Evolutionary conservation across 169 alveolate species (phyloP).

Genomic region (Eimeria acervulina): DNA sequence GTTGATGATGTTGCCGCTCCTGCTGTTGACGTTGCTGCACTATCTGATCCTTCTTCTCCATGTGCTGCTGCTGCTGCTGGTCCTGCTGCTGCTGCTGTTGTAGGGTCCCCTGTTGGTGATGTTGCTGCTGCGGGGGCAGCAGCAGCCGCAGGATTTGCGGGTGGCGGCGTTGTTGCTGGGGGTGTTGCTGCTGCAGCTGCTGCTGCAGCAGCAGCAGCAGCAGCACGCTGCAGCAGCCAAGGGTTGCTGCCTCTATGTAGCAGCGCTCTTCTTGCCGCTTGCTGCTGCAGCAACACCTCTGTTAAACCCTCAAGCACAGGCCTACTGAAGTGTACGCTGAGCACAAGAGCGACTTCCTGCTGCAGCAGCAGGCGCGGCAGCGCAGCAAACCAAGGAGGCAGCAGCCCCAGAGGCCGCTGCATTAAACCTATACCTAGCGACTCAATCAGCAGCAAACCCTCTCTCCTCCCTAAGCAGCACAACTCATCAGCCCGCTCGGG

Average conservation of each 20-base stretch:
- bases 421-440: not conserved
- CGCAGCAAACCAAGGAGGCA: conserved; percentile 49
- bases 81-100: not conserved
- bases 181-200: not conserved
- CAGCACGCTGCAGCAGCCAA: no score
- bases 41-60: not conserved
- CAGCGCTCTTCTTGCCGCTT: conserved; percentile 29
- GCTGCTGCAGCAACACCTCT: conserved; percentile 38
- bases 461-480: not conserved
- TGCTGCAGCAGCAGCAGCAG: not conserved
- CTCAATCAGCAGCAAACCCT: not conserved
- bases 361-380: conserved; percentile 51
- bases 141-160: conserved; percentile 2
- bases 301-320: conserved; percentile 8
- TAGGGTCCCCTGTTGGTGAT: not conserved
- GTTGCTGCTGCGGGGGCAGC: not conserved
- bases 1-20: not conserved
- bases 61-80: not conserved
- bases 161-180: not conserved
- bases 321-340: not conserved
- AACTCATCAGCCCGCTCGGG: not conserved
- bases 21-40: not conserved
- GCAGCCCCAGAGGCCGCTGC: conserved; percentile 31
- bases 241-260: not conserved
- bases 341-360: conserved; percentile 46